These are phyloP conservation scores for Amylostereum areolatum DNA, from an alignment of 1,284 basidiomycete species.

Conservation along the genomic window DNA sequence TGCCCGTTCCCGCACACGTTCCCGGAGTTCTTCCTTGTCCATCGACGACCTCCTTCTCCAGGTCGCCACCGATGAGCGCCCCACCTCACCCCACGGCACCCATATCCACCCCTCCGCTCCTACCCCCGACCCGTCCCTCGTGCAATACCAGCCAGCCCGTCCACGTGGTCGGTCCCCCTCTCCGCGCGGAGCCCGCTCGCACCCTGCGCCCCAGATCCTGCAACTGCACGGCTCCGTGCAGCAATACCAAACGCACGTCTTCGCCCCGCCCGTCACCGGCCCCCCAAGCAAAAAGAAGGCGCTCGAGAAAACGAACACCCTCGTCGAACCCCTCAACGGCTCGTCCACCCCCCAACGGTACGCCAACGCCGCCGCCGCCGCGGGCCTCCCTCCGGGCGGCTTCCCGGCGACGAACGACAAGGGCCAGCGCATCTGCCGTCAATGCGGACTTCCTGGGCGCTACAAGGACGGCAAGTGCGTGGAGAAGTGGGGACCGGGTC, in stretches of 20 bases:
- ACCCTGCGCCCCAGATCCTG: constrained; percentile 14
- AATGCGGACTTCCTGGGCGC: constrained; percentile 60
- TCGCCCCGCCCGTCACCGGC: constrained; percentile 62
- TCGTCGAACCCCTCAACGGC: constrained; percentile 2
- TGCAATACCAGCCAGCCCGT: constrained; percentile 18
- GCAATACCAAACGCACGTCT: constrained; percentile 59
- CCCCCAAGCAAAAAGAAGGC: constrained; percentile 62
- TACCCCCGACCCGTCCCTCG: constrained; percentile 14
- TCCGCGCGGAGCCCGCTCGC: constrained; percentile 14
- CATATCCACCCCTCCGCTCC: constrained; percentile 11
- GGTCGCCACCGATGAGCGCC: constrained; percentile 36
- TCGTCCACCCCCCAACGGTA: constrained; percentile 1
- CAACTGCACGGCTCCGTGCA: constrained; percentile 31
- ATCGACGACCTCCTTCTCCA: constrained; percentile 63
- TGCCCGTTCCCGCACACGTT: constrained; percentile 20
- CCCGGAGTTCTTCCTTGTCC: constrained; percentile 26
- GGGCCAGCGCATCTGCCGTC: constrained; percentile 69
- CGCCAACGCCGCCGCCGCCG: constrained; percentile 22
- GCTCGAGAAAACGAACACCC: neutral
- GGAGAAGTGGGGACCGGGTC: constrained; percentile 83
- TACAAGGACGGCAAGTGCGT: constrained; percentile 84
- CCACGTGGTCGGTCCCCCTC: constrained; percentile 17
- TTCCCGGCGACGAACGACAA: constrained; percentile 54
- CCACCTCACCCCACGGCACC: constrained; percentile 9
- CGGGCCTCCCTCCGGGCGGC: constrained; percentile 22